A percentile compares a stretch with the other conserved stretches of the same genome.
These are phyloP conservation scores for Tinospora cordifolia DNA, from an alignment of 164 flowering plant species.

Conservation along the genomic window DNA sequence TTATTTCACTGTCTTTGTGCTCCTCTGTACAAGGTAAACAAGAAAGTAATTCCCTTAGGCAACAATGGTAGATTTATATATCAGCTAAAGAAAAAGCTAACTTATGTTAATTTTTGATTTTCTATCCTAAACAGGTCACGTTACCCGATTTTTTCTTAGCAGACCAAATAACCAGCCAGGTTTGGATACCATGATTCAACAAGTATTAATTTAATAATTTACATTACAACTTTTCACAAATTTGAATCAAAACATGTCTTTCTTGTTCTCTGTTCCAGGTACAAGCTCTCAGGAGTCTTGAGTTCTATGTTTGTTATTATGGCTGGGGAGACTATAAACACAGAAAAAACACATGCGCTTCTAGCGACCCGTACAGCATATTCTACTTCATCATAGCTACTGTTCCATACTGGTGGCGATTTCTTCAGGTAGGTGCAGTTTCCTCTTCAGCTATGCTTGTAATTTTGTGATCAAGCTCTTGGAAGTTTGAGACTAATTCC, in stretches of 20 bases:
- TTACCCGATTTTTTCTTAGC: conserved; percentile 62
- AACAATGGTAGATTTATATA: background rate
- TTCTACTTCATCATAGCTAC: conserved; percentile 28
- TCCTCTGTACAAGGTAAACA: conserved; percentile 60
- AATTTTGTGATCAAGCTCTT: background rate
- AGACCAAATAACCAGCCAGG: conserved; percentile 75
- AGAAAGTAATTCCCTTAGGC: background rate
- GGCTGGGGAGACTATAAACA: conserved; percentile 49
- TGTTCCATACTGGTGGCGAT: conserved; percentile 25
- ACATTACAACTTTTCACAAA: background rate
- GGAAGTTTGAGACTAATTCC: background rate
- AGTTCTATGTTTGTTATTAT: conserved; percentile 72
- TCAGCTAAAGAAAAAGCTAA: background rate
- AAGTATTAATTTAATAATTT: background rate
- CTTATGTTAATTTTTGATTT: background rate
- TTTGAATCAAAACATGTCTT: background rate
- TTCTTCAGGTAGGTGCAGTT: conserved; percentile 21
- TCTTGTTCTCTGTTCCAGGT: conserved; percentile 34
- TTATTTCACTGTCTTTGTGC: conserved; percentile 45
- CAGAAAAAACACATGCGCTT: conserved; percentile 34
- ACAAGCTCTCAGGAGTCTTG: conserved; percentile 59
- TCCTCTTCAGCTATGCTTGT: background rate
- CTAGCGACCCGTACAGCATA: conserved; percentile 19
- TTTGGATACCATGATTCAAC: background rate
- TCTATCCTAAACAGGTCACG: conserved; percentile 30